Percentiles rank a stretch among this genome's conserved stretches.
Conservation (phyloP, 140 eudicot species). For the Cichorium intybus region DNA sequence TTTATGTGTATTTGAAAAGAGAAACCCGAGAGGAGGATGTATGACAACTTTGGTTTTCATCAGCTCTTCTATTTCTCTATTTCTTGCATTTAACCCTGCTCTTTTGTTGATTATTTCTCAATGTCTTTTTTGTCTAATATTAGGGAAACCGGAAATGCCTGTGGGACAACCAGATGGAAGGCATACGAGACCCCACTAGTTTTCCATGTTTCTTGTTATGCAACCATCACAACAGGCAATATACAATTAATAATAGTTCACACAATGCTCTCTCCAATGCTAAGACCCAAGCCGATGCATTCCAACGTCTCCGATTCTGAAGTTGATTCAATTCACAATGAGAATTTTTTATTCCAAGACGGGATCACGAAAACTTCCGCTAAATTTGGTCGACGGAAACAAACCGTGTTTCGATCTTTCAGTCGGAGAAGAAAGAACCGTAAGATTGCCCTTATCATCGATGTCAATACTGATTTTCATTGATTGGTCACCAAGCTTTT, state of each 20-base stretch:
- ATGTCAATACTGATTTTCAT: constrained; percentile 69
- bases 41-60: too few species aligned
- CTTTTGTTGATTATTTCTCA: too few species aligned
- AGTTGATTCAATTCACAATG: too few species aligned
- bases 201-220: constrained; percentile 70
- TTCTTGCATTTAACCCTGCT: too few species aligned
- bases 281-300: constrained; percentile 35
- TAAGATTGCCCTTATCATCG: constrained; percentile 73
- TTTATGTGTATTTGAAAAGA: constrained; percentile 24
- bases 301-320: constrained; percentile 24
- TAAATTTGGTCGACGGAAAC: constrained; percentile 86
- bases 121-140: background rate
- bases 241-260: constrained; percentile 72
- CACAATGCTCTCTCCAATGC: constrained; percentile 77
- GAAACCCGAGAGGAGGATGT: too few species aligned
- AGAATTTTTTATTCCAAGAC: constrained; percentile 33
- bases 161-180: constrained; percentile 75
- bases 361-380: constrained; percentile 55
- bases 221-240: constrained; percentile 72
- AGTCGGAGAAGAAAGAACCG: constrained; percentile 79
- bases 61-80: too few species aligned
- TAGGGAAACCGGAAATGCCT: constrained; percentile 65
- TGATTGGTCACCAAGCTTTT: constrained; percentile 90
- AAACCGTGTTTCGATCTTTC: constrained; percentile 82
- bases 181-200: constrained; percentile 96